These are phyloP conservation scores for Knufia petricola DNA, from an alignment of 2,329 filamentous ascomycete species.

Conservation along the genomic window DNA sequence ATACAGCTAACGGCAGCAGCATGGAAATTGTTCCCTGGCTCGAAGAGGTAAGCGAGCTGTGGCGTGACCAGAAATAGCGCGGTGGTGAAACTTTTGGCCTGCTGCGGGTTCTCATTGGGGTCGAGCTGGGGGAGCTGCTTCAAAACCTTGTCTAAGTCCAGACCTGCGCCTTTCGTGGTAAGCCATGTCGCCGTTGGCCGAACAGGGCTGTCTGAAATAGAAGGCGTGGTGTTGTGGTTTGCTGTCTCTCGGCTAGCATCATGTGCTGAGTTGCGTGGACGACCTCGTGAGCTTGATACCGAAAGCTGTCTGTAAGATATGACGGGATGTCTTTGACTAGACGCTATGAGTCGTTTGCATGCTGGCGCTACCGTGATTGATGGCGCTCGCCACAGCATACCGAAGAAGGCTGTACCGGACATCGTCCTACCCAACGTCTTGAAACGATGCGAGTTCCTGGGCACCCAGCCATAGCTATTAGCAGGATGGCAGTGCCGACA, in stretches of 20 bases:
- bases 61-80: conserved; percentile 8
- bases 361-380: not conserved
- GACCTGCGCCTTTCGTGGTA: not conserved
- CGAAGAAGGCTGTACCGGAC: not conserved
- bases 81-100: not conserved
- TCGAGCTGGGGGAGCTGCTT: not conserved
- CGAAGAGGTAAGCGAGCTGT: conserved; percentile 3
- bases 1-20: not conserved
- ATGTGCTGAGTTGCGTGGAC: too few species aligned
- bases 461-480: too few species aligned
- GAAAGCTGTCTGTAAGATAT: not conserved
- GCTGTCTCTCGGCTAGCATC: too few species aligned
- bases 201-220: not conserved
- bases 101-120: not conserved
- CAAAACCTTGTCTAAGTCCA: not conserved
- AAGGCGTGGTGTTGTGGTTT: not conserved
- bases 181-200: conserved; percentile 4
- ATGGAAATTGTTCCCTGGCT: not conserved
- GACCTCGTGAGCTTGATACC: not conserved
- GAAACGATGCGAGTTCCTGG: too few species aligned
- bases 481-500: too few species aligned
- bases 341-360: not conserved
- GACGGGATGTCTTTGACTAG: not conserved
- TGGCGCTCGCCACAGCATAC: not conserved
- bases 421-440: not conserved